Conservation (phyloP, 2,329 filamentous ascomycete species). For the Aspergillus sergii region DNA sequence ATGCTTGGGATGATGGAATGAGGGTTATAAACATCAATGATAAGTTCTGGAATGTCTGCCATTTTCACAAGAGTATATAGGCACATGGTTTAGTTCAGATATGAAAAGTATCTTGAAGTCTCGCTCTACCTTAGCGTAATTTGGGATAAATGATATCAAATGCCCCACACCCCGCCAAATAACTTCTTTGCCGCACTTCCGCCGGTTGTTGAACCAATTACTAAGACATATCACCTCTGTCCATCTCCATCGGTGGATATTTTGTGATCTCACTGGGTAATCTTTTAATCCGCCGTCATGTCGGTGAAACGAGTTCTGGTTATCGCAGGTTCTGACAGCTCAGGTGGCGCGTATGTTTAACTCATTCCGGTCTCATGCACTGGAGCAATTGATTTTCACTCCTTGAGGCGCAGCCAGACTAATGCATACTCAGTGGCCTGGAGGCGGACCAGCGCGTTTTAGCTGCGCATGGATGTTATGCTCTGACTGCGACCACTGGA, state of each 20-base stretch:
- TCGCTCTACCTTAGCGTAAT: neutral
- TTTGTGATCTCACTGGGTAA: neutral
- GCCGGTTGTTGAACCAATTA: neutral
- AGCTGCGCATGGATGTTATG: conserved; percentile 88
- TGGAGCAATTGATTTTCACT: conserved; percentile 2
- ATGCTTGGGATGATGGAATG: conserved; percentile 16
- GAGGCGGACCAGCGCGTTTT: conserved; percentile 97
- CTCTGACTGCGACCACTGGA: conserved; percentile 92
- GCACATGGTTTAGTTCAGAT: neutral
- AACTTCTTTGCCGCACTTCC: conserved; percentile 3
- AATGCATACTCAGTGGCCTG: conserved; percentile 66
- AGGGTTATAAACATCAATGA: conserved; percentile 10
- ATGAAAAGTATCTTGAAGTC: neutral
- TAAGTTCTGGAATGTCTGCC: neutral
- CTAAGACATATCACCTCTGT: neutral
- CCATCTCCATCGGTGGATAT: neutral
- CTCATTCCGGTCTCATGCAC: conserved; percentile 6
- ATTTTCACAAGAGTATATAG: neutral
- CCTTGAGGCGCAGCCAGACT: conserved; percentile 7
- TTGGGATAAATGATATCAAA: neutral
- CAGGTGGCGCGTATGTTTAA: conserved; percentile 77
- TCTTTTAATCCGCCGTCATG: conserved; percentile 27
- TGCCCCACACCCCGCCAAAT: conserved; percentile 19
- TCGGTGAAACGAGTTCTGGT: conserved; percentile 65
- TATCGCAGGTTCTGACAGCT: conserved; percentile 87